A percentile compares a stretch with the other conserved stretches of the same genome.
phyloP scores from a whole-genome alignment of 106 monocot species.

The Dendrobium nobile region DNA sequence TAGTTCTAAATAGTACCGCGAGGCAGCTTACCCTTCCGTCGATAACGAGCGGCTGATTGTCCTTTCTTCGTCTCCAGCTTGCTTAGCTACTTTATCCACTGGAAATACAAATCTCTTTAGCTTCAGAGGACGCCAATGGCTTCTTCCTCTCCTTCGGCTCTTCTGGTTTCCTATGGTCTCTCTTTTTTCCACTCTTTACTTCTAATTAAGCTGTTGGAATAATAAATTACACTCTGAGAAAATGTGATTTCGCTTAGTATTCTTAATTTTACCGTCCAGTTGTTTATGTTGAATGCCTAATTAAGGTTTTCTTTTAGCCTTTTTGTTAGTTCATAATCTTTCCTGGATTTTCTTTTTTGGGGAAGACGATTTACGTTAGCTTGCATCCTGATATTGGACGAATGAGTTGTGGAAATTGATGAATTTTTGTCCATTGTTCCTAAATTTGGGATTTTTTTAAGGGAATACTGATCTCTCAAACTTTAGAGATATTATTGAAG shows the following conservation, averaged over 20 bases:
- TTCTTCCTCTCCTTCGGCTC: not conserved
- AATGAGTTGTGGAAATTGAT: not conserved
- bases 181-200: not conserved
- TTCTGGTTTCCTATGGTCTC: not conserved
- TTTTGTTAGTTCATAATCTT: too few relatives aligned
- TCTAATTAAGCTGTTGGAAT: not conserved
- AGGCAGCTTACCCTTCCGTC: not conserved
- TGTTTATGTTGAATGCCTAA: too few relatives aligned
- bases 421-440: constrained; percentile 1
- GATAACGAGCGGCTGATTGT: not conserved
- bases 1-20: too few relatives aligned
- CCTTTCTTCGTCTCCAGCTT: not conserved
- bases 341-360: too few relatives aligned
- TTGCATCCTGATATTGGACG: not conserved
- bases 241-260: not conserved
- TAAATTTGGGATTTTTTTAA: not conserved
- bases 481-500: not conserved
- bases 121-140: not conserved
- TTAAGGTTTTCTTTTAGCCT: not conserved
- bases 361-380: not conserved
- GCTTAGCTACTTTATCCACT: not conserved
- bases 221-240: not conserved
- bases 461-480: not conserved
- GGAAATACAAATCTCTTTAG: not conserved
- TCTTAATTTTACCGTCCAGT: not conserved